These are phyloP conservation scores for Pholiota molesta DNA, from an alignment of 768 basidiomycete species.

Conservation along the genomic window DNA sequence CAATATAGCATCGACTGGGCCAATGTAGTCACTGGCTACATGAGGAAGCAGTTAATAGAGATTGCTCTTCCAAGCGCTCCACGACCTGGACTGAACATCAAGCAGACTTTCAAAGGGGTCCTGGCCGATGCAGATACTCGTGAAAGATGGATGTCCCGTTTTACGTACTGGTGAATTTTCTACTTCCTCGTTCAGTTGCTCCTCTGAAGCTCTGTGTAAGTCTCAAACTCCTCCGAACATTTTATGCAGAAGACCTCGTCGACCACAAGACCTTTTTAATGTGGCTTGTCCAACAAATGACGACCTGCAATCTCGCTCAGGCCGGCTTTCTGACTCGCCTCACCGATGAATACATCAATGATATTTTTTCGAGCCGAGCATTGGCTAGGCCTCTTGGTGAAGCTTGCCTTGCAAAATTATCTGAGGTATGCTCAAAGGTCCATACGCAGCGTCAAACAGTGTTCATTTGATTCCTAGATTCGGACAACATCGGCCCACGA, in stretches of 20 bases:
- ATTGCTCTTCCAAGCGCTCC: conserved; percentile 82
- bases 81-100: conserved; percentile 76
- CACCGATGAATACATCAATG: conserved; percentile 80
- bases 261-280: conserved; percentile 76
- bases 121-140: conserved; percentile 71
- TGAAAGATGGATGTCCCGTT: conserved; percentile 78
- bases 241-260: conserved; percentile 81
- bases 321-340: conserved; percentile 74
- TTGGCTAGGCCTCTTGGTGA: conserved; percentile 71
- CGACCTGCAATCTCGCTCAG: conserved; percentile 80
- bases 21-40: conserved; percentile 74
- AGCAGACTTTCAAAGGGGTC: conserved; percentile 83
- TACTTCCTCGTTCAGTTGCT: conserved; percentile 4
- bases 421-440: conserved; percentile 51
- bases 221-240: conserved; percentile 69
- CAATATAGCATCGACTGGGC: conserved; percentile 90
- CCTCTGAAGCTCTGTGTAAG: conserved; percentile 37
- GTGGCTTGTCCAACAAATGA: conserved; percentile 82
- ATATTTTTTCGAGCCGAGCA: conserved; percentile 66
- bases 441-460: neutral
- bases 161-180: conserved; percentile 66
- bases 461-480: conserved; percentile 44
- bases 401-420: conserved; percentile 66
- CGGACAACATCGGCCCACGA: conserved; percentile 54
- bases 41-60: conserved; percentile 82